Evolutionary conservation across 2,329 filamentous ascomycete genomes (phyloP).

Genomic region (Colletotrichum lentis): DNA sequence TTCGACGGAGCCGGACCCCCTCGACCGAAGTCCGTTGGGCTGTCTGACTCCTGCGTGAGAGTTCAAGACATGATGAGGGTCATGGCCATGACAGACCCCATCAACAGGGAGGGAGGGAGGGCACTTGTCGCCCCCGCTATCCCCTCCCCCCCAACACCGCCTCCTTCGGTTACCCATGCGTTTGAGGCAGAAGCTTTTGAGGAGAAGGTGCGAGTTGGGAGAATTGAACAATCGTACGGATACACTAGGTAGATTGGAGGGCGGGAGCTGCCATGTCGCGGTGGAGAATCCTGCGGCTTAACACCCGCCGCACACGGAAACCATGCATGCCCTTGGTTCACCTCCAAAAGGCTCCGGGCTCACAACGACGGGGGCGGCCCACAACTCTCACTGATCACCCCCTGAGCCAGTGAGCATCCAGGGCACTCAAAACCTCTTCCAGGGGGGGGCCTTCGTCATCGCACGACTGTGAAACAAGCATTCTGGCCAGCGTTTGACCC

Average conservation of each 20-base stretch:
- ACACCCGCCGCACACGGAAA: not conserved
- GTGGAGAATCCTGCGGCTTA: not conserved
- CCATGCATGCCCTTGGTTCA: too few relatives aligned
- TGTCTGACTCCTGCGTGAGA: not conserved
- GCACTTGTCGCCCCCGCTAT: not conserved
- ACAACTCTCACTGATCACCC: too few relatives aligned
- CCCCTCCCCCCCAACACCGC: not conserved
- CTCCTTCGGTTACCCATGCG: too few relatives aligned
- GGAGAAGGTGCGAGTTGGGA: slow-evolving; percentile 17
- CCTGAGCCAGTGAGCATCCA: too few relatives aligned
- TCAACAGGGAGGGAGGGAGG: not conserved
- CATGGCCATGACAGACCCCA: not conserved
- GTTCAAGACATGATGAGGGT: not conserved
- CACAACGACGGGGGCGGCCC: not conserved
- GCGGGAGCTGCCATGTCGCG: slow-evolving; percentile 29
- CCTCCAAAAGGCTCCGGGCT: not conserved
- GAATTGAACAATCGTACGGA: too few relatives aligned
- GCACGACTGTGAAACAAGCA: slow-evolving; percentile 33
- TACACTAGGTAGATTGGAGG: slow-evolving; percentile 17
- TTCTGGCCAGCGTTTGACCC: slow-evolving; percentile 35
- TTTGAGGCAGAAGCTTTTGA: slow-evolving; percentile 12
- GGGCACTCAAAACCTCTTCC: too few relatives aligned
- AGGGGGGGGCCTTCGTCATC: slow-evolving; percentile 21
- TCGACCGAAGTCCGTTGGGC: not conserved
- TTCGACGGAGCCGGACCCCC: not conserved